These are phyloP conservation scores for Geotrichum reessii DNA, from an alignment of 1,139 yeast genomes.

Conservation along the genomic window DNA sequence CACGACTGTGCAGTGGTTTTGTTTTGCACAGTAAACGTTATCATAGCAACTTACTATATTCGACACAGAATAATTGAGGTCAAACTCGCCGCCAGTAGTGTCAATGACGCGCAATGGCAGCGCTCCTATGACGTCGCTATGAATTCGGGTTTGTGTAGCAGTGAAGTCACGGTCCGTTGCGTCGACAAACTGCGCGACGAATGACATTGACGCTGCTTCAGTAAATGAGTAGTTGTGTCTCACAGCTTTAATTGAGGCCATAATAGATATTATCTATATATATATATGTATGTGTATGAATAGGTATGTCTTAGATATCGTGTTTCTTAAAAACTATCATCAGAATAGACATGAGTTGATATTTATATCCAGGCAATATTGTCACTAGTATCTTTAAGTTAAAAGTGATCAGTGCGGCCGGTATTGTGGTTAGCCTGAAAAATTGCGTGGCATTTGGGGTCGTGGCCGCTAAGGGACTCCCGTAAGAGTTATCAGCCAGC, in stretches of 20 bases:
- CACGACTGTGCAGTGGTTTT: slow-evolving; percentile 18
- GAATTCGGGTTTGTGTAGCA: background rate
- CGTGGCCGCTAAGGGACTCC: background rate
- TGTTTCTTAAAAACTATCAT: too few relatives aligned
- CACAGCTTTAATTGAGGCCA: background rate
- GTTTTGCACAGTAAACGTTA: slow-evolving; percentile 21
- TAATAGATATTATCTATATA: background rate
- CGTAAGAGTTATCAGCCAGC: background rate
- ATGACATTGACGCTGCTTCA: background rate
- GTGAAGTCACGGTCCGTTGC: background rate
- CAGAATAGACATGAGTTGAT: background rate
- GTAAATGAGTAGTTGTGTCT: slow-evolving; percentile 1
- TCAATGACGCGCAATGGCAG: slow-evolving; percentile 11
- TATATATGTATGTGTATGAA: too few relatives aligned
- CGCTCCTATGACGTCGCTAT: background rate
- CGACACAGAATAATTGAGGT: slow-evolving; percentile 10
- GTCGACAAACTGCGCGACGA: slow-evolving; percentile 5
- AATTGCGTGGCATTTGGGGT: too few relatives aligned
- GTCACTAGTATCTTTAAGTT: background rate
- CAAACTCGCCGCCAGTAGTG: slow-evolving; percentile 20
- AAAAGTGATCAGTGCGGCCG: background rate
- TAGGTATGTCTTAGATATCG: too few relatives aligned
- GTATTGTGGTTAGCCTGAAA: background rate
- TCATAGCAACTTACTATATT: slow-evolving; percentile 17
- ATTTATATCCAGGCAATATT: background rate